Base-by-base conservation (phyloP, 495 filamentous ascomycete genomes). In the Friedmanniomyces simplex region DNA sequence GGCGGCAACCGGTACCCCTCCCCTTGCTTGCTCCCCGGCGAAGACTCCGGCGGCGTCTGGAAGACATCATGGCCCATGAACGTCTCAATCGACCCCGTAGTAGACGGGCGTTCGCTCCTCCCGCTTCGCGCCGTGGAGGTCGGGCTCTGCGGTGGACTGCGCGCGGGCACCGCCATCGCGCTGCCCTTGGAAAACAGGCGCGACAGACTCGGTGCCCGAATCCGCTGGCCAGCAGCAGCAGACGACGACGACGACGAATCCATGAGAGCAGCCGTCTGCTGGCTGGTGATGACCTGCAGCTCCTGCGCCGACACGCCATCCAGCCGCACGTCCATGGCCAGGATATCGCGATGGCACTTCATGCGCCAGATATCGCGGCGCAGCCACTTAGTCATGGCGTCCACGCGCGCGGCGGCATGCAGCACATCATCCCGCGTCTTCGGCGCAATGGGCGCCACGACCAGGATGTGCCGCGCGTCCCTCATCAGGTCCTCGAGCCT, bases 281-380 rank as follows among this genome's bases (percentile, higher is more conserved):
- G 46, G 24, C 21, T 43, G 13, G 60, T 45, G 1, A 63, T 24
- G 1, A 34, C 56, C 45, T 56, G 46, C 64, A 55, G 56, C 57
- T 68, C 71, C 6, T 26, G 24, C 12, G 57, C 52, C 12, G 60
- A 49, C n/a, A 59, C 50, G 28, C 55, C 56, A 48, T 95, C 89
- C 55, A 96, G 88, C 56, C 89, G 85, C 39, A 97, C 73, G 66
- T 96, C 93, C 70, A 89, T 73, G 0, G 80, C 74, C 13, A 97
- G 77, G 54, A 99, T 87, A 66, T 96, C 90, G 51, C 84, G 84
- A 69, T 97, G 89, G 59, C 91, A 96, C 67, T 80, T 90, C 57
- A 91, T 78, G 25, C 84, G 88, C 89, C 89, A 96, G 13, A 95
- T 91, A 59, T 96, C 90, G 68, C 91, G 89, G 57, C 93, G 77